Conservation (phyloP, 257 asterid species). For the Linaria vulgaris region DNA sequence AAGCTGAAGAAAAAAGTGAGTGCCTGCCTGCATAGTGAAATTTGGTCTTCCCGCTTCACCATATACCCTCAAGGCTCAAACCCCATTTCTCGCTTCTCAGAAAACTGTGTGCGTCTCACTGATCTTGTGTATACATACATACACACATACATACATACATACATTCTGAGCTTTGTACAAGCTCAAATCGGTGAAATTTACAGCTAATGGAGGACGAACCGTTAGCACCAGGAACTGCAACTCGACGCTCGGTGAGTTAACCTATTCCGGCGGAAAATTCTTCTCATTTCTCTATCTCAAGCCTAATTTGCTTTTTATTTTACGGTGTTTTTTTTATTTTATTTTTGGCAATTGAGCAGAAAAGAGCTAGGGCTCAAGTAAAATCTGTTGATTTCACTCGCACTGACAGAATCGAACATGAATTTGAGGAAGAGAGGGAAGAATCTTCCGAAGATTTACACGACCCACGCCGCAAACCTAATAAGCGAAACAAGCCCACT, state of each 20-base stretch:
- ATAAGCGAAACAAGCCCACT: constrained; percentile 58
- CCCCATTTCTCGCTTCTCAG: too few species aligned
- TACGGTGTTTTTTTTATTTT: constrained; percentile 9
- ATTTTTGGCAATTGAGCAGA: constrained; percentile 46
- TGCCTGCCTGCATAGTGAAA: too few species aligned
- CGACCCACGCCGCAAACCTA: constrained; percentile 54
- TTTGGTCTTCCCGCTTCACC: too few species aligned
- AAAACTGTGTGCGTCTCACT: too few species aligned
- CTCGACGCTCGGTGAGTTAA: constrained; percentile 74
- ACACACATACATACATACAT: too few species aligned
- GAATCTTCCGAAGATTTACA: constrained; percentile 78
- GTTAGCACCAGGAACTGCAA: constrained; percentile 43
- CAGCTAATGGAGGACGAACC: constrained; percentile 64
- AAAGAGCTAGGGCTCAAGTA: constrained; percentile 71
- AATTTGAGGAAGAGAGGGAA: constrained; percentile 69
- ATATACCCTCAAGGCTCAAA: too few species aligned
- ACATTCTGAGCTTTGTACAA: background rate
- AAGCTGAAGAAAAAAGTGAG: too few species aligned
- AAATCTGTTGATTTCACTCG: constrained; percentile 46
- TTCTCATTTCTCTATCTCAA: background rate
- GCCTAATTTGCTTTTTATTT: constrained; percentile 8
- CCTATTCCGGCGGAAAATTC: background rate
- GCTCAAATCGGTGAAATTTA: background rate
- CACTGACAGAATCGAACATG: constrained; percentile 37
- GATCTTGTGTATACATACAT: too few species aligned